Base-by-base conservation (phyloP, 345 rosid genomes). In the Cardamine occulta region DNA sequence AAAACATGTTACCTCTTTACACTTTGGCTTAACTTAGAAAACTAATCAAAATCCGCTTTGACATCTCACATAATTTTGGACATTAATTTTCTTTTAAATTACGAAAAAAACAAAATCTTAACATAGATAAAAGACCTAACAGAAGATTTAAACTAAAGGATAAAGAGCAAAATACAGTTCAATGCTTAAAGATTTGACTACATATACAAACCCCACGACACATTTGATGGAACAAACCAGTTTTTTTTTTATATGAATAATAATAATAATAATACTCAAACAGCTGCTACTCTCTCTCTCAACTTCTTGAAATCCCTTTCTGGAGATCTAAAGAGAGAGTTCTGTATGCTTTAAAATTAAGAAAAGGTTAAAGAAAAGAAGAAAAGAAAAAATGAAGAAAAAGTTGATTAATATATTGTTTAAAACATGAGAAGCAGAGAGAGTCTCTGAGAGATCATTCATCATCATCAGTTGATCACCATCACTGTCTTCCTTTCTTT, bases 401-500 rank as follows among this genome's bases (percentile, higher is more conserved):
- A 56, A 2, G 61, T 63, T 62, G 66, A 76, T 45, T 70, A 63
- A 76, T 39, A 77, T 56, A 77, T 63, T 4, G 70, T 56, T 77
- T 55, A 56, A 56, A 67, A 77, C 80, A 64, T 56, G 66, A 64
- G 76, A 77, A 63, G 61, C 76, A 70, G 66, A 63, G 26, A 42
- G 52, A 47, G 37, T 47, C 60, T 31, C 23, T 34, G 71, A 49
- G 52, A 56, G 52, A 53, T 59, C 60, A 34, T 60, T 71, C 15
- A 32, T 37, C 40, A 66, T 29, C 70, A 63, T 31, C 12, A 26
- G 63, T 76, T 66, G 13, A 65, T 56, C 60, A 47, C 11, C 52
- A 63, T 80, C 84, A 83, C 83, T 83, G 82, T 80, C 82, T 80
- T 80, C 82, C 85, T 80, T 86, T 88, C 87, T 89, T 91, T 59